A percentile compares a stretch with the other conserved stretches of the same genome.
Evolutionary conservation across 176 grass and related monocot genomes (phyloP).

Genomic region (Oryza meyeriana): DNA sequence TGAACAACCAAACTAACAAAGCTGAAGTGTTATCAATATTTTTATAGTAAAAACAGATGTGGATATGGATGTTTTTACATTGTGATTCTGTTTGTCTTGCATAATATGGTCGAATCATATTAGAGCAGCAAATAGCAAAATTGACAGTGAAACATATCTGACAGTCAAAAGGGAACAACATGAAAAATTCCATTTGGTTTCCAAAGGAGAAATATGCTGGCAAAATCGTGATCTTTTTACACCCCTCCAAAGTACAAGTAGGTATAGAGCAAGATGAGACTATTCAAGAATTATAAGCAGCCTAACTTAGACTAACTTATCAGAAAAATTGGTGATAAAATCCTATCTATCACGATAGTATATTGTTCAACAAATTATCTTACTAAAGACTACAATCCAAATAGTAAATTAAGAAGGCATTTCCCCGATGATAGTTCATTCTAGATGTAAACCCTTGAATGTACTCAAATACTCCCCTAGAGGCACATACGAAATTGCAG

Average conservation of each 20-base stretch:
- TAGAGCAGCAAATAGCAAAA: constrained; percentile 7
- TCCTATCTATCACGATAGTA: not conserved
- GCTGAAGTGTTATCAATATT: not conserved
- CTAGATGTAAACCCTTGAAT: not conserved
- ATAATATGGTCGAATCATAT: not conserved
- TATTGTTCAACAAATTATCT: not conserved
- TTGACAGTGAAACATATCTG: not conserved
- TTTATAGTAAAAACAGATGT: not conserved
- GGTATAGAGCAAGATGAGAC: not conserved
- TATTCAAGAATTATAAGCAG: not conserved
- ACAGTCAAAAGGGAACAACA: not conserved
- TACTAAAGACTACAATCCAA: not conserved
- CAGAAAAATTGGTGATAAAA: not conserved
- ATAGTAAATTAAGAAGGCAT: not conserved
- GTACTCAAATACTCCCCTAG: constrained; percentile 2
- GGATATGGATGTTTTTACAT: not conserved
- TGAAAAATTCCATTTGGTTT: not conserved
- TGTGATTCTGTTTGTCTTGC: not conserved
- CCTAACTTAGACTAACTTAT: not conserved
- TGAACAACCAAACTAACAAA: constrained; percentile 34
- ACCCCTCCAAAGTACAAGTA: not conserved
- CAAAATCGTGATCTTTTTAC: not conserved
- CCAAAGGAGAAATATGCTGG: not conserved
- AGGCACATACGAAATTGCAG: not conserved
- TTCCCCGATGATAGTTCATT: not conserved